Evolutionary conservation across 768 basidiomycete species (phyloP), one percentile per base, ranked within the genome.

Genomic region (Tylopilus felleus): DNA sequence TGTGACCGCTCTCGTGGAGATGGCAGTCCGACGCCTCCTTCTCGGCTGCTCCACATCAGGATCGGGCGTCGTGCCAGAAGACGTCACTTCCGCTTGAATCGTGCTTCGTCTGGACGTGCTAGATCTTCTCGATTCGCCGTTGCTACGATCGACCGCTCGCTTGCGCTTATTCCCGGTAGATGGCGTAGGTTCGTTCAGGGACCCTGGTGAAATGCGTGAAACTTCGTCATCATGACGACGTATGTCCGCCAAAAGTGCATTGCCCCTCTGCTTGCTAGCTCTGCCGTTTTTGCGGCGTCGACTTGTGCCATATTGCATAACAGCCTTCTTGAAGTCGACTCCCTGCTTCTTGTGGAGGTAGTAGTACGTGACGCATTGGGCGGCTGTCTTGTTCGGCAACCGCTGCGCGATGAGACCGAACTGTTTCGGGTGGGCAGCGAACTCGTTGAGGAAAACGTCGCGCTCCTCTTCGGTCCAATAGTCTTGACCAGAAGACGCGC

Each of bases 281-380:
- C 82, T 74, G 21, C 80, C 80, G 14, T 71, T 72, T 48, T 86
- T 77, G 61, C 79, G 81, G 40, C 87, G 79, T 64, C 86, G 86
- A 55, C 80, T 83, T 1, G 83, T 80, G 14, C 82, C 85, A 58
- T 82, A 80, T 60, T 80, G 81, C 44, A 83, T 74, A 22, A 92
- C 77, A 16, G 88, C 83, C 60, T 85, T 82, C 52, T 90, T 83
- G 72, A 93, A 95, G 71, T 94, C 88, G 65, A 94, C 90, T 35
- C 80, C 71, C 61, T 80, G 80, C 73, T 93, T 93, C 79, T 98
- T 98, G 74, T 94, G 90, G 47, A 96, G 75, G 70, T 98, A 98
- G 72, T 98, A 98, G 72, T 84, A 96, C 46, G 87, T 82, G 43
- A 98, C 90, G 66, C 94, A 97, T 77, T 97, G 90, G 0, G 85